These are phyloP conservation scores for Fusarium sp. DNA, from an alignment of 2,329 filamentous ascomycete genomes.

Conservation along the genomic window DNA sequence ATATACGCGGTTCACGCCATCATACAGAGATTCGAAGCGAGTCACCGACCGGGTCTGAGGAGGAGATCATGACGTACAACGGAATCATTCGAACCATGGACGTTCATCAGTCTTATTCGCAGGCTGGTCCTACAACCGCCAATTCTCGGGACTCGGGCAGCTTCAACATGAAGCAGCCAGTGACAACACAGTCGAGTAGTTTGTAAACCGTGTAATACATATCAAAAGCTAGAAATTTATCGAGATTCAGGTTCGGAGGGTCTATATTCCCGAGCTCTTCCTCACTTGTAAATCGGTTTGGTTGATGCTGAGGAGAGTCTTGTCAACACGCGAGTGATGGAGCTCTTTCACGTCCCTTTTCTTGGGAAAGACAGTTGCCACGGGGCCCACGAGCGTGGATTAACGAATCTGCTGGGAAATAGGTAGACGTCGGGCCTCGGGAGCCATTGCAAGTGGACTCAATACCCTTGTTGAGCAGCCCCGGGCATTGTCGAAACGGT, in stretches of 20 bases:
- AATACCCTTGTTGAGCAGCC: neutral
- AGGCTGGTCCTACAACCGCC: slow-evolving; percentile 1
- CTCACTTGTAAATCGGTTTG: rapidly evolving
- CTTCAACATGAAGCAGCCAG: slow-evolving; percentile 3
- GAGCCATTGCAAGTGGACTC: neutral
- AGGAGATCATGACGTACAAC: slow-evolving; percentile 54
- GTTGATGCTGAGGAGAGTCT: neutral
- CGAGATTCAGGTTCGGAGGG: too few relatives aligned
- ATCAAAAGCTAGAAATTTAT: neutral
- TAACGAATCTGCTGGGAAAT: neutral
- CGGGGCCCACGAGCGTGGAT: neutral
- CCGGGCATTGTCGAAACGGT: neutral
- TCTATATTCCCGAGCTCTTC: neutral
- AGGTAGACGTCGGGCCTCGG: neutral
- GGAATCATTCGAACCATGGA: slow-evolving; percentile 45
- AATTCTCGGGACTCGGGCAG: slow-evolving; percentile 10
- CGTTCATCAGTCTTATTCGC: slow-evolving; percentile 17
- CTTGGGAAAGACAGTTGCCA: neutral
- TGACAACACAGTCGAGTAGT: neutral
- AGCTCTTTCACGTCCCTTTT: neutral
- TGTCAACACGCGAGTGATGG: neutral
- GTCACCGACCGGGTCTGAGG: slow-evolving; percentile 50
- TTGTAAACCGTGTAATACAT: neutral
- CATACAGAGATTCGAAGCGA: slow-evolving; percentile 49
- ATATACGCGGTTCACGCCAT: slow-evolving; percentile 35